Evolutionary conservation across 805 yeast species (phyloP), one percentile per base, ranked within the genome.

Genomic region (Hanseniaspora nectarophila): DNA sequence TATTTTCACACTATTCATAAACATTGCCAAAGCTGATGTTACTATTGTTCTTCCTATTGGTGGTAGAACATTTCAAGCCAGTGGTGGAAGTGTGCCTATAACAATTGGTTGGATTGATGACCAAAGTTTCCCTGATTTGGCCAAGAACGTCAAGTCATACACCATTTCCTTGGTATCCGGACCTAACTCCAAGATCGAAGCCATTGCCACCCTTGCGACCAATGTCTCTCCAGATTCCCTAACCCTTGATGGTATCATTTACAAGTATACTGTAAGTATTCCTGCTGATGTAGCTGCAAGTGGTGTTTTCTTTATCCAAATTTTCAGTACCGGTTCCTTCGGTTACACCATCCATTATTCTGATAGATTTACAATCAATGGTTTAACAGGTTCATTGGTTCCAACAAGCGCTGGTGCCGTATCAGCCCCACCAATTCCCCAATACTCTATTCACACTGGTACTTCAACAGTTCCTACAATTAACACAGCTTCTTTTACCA

Each of bases 221-320:
- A 45, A 57, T 1, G 58, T 69, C 1, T 38, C 70, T 4, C 61
- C 71, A 2, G 24, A 61, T 8, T 62, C 66, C 13, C 50, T 75
- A 1, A 54, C 65, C 9, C 7, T 49, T 5, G 53, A 49, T 15
- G 53, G 53, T 40, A 33, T 49, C 4, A 67, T 58, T 32, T 56
- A 62, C 54, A 53, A 65, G 4, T 62, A 73, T 58, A 60, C 69
- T 1, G 76, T 80, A 1, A 35, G 63, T 0, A 61, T 80, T 42
- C 68, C 69, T 13, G 67, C 76, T 3, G 56, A 66, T 26, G 63
- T 63, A 13, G 85, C 80, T 29, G 73, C 76, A 1, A 64, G 73
- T 60, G 97, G 97, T 35, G 58, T 63, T 46, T 90, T 78, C 65
- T 85, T 70, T 64, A 61, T 89, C 56, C 97, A 89, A 68, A 64